Evolutionary conservation across 2,329 filamentous ascomycete genomes (phyloP), one percentile per base, ranked within the genome.

Genomic region (Penicillium sp.): DNA sequence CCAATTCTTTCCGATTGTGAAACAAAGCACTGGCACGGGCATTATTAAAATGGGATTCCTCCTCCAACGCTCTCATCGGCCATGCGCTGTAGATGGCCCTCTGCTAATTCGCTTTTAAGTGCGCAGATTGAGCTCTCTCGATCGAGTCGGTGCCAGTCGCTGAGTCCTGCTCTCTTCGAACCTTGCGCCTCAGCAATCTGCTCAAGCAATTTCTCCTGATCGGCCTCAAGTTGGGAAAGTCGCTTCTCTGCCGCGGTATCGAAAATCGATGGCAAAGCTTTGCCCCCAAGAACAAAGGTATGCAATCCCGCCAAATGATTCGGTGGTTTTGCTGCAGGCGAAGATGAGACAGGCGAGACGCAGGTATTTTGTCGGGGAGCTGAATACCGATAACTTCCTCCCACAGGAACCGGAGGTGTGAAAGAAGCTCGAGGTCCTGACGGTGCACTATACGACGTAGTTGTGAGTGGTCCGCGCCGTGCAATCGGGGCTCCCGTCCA

Each of bases 131-230:
- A 65, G 41, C 64, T 72, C 53, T 75, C 72, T 20, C 70, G 58
- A 43, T 73, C 68, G 30, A 72, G 45, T 35, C 60, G 67, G 36
- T 74, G 69, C 72, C 72, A 75, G 23, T 75, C 71, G 37, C 63
- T 64, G 36, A 74, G 42, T 1, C 59, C 64, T 11, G 56, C 55
- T 32, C 70, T 60, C 49, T 73, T 74, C 8, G 54, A 41, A 35
- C 53, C 60, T 41, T 75, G 70, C 37, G 64, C 72, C 41, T 72
- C 69, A 3, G 62, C 51, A 33, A 72, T 64, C 39, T 72, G 68
- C 13, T 67, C 65, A 4, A 70, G 52, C 29, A 75, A 53, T 40
- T 64, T 68, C 43, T 70, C 69, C 33, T 66, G 64, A 37, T 74
- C 72, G 1, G 60, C 47, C 37, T 74, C 70, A 4, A 75, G 57